Base-by-base conservation (phyloP, 192 early-diverging fungal species). In the Dissophora globulifera region DNA sequence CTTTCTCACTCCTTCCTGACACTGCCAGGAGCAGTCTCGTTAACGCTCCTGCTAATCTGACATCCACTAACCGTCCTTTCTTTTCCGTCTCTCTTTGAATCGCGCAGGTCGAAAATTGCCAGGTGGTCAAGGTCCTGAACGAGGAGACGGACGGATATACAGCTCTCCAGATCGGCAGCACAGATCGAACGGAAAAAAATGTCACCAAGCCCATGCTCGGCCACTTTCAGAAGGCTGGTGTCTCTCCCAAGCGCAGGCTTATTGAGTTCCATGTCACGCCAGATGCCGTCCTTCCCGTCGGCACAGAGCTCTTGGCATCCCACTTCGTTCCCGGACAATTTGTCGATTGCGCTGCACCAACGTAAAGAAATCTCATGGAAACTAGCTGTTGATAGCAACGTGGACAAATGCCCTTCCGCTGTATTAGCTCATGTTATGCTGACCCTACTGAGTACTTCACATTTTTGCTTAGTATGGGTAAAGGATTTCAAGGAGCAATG, bases 401-500 rank as follows among this genome's bases (percentile, higher is more conserved):
- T n/a, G n/a, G n/a, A n/a, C n/a, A n/a, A n/a, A n/a, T n/a, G n/a
- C n/a, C n/a, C n/a, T n/a, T n/a, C n/a, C n/a, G n/a, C n/a, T n/a
- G n/a, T n/a, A n/a, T n/a, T n/a, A n/a, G n/a, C n/a, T n/a, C n/a
- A n/a, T n/a, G n/a, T n/a, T n/a, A n/a, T n/a, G n/a, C n/a, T n/a
- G n/a, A n/a, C n/a, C 35, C 35, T 13, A 38, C 35, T 38, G 7
- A 38, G 13, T 38, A 38, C 35, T 38, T 38, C 35, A 13, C 6
- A n/a, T 45, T 35, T 50, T 13, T 47, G 19, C 19, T 7, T 29
- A 93, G 91, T 22, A 86, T 92, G 41, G 95, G 94, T 59, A 98
- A 98, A 79, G 96, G 96, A 17, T 97, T 97, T 83, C 91, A 92
- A 63, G 97, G 97, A 66, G 94, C 89, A 7, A 99, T 99, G 96